Evolutionary conservation across 75 land plant species (phyloP).

Genomic region (Sequoia sempervirens): DNA sequence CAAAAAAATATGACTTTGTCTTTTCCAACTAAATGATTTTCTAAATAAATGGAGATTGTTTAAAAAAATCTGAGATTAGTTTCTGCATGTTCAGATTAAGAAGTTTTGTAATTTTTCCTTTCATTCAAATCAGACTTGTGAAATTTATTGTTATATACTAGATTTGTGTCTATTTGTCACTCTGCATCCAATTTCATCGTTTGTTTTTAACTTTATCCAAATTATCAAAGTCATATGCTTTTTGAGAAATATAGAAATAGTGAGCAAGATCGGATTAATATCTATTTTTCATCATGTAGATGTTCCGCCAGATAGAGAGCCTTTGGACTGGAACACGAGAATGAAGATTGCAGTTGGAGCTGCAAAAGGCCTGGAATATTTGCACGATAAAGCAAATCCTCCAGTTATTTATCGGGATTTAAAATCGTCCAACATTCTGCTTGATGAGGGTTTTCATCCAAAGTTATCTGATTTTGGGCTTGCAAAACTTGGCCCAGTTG

Average conservation of each 20-base stretch:
- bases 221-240: not conserved
- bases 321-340: conserved; percentile 88
- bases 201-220: not conserved
- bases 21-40: not conserved
- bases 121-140: not conserved
- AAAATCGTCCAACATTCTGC: conserved; percentile 77
- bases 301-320: conserved; percentile 67
- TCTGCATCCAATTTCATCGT: not conserved
- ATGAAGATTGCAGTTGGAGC: conserved; percentile 96
- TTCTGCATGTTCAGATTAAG: not conserved
- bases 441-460: conserved; percentile 68
- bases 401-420: conserved; percentile 82
- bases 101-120: not conserved
- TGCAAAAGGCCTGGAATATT: conserved; percentile 75
- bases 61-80: not conserved
- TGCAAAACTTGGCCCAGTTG: conserved; percentile 87
- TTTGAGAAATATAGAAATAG: not conserved
- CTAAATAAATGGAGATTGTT: not conserved
- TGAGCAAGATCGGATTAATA: not conserved
- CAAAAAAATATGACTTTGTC: not conserved
- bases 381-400: conserved; percentile 81
- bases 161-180: not conserved
- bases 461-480: conserved; percentile 85
- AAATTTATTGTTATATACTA: not conserved
- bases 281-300: conserved; percentile 36